A percentile compares a stretch with the other conserved stretches of the same genome.
Evolutionary conservation across 1,139 yeast species (phyloP).

Genomic region (Geotrichum armillariae): DNA sequence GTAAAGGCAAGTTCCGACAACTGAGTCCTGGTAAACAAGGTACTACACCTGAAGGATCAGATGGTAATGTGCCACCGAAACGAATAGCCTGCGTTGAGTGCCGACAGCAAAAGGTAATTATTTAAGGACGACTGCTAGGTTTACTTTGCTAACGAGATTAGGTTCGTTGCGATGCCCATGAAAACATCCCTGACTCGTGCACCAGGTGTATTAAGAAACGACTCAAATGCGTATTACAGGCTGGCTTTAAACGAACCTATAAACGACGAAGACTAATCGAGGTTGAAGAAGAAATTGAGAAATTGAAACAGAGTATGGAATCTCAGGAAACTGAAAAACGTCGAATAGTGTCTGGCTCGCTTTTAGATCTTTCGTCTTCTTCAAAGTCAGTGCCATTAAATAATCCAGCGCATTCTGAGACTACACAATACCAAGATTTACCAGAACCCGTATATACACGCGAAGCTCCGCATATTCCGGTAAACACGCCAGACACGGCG

Average conservation of each 20-base stretch:
- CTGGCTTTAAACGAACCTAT: slow-evolving; percentile 84
- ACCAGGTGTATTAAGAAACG: slow-evolving; percentile 73
- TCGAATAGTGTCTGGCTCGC: slow-evolving; percentile 23
- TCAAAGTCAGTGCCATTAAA: neutral
- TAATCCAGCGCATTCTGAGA: neutral
- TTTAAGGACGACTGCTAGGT: neutral
- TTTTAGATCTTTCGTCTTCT: slow-evolving; percentile 14
- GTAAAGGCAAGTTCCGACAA: neutral
- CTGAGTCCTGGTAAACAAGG: neutral
- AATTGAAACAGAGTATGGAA: slow-evolving; percentile 57
- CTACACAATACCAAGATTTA: slow-evolving; percentile 8
- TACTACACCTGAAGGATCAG: neutral
- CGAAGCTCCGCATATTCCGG: neutral
- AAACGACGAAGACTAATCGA: slow-evolving; percentile 76
- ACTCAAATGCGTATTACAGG: slow-evolving; percentile 67
- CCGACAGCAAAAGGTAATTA: slow-evolving; percentile 74
- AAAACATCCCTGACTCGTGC: slow-evolving; percentile 75
- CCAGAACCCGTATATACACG: slow-evolving; percentile 4
- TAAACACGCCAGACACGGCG: neutral
- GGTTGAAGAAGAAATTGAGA: slow-evolving; percentile 76
- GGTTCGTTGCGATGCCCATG: slow-evolving; percentile 82
- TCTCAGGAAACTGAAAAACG: slow-evolving; percentile 24
- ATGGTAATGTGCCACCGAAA: slow-evolving; percentile 35
- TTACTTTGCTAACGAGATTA: slow-evolving; percentile 9
- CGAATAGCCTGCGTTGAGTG: slow-evolving; percentile 94